These are phyloP conservation scores for Zygoascus hellenicus DNA, from an alignment of 1,139 yeast genomes.

Conservation along the genomic window DNA sequence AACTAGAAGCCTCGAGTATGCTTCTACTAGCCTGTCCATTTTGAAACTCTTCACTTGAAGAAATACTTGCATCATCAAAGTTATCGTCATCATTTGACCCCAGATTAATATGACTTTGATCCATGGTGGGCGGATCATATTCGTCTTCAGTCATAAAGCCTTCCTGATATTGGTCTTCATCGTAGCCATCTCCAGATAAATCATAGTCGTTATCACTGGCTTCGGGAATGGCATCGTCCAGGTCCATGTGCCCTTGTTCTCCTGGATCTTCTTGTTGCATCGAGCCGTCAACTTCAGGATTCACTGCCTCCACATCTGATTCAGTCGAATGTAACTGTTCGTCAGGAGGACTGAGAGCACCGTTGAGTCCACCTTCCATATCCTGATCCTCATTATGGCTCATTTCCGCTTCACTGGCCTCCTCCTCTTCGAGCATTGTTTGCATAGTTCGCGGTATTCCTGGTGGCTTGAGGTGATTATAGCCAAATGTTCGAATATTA, in stretches of 20 bases:
- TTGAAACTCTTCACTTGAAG: no score
- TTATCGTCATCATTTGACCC: neutral
- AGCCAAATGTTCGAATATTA: conserved; percentile 25
- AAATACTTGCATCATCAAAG: neutral
- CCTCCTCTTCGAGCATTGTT: conserved; percentile 21
- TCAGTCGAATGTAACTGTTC: conserved; percentile 21
- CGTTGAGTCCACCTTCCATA: conserved; percentile 2
- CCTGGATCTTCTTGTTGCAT: neutral
- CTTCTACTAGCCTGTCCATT: no score
- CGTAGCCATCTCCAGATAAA: conserved; percentile 15
- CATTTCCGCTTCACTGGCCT: conserved; percentile 8
- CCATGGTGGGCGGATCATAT: conserved; percentile 8
- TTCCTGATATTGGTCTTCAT: conserved; percentile 19
- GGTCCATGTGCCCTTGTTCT: conserved; percentile 4
- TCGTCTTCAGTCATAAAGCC: conserved; percentile 18
- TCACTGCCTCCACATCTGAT: conserved; percentile 20
- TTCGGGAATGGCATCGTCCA: conserved; percentile 23
- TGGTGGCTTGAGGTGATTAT: conserved; percentile 23
- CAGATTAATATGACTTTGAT: neutral
- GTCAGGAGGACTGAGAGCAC: neutral
- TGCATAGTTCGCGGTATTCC: conserved; percentile 24
- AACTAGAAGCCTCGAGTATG: neutral
- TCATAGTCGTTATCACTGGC: conserved; percentile 24
- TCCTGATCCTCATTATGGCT: conserved; percentile 12
- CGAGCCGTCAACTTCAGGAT: conserved; percentile 2